phyloP scores from a whole-genome alignment of 75 land plant species.

The Sequoia sempervirens region DNA sequence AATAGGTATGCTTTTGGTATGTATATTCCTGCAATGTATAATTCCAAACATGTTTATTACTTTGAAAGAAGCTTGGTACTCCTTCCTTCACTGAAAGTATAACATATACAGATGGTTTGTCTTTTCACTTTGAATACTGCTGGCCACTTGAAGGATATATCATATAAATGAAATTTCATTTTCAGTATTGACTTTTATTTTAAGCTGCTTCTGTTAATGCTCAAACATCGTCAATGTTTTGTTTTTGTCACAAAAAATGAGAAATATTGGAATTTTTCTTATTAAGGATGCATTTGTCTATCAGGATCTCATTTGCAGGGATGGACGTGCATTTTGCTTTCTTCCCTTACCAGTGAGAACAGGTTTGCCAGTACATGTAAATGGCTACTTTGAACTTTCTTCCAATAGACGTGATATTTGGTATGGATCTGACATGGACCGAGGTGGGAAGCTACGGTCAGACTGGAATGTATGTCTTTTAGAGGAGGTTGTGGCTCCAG shows the following conservation, averaged over 20 bases:
- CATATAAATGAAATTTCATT: not conserved
- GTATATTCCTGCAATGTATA: not conserved
- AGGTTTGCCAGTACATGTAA: constrained; percentile 79
- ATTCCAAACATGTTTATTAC: not conserved
- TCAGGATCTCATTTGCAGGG: constrained; percentile 44
- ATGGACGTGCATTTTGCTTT: constrained; percentile 89
- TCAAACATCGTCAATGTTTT: not conserved
- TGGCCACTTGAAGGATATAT: not conserved
- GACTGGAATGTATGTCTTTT: constrained; percentile 81
- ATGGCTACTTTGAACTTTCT: constrained; percentile 93
- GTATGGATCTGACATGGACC: constrained; percentile 95
- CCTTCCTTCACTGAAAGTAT: not conserved
- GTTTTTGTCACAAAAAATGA: not conserved
- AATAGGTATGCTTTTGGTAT: not conserved
- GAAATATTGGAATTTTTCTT: not conserved
- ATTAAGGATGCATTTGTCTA: constrained; percentile 1
- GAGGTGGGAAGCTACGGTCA: constrained; percentile 88
- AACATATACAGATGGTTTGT: not conserved
- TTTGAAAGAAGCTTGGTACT: not conserved
- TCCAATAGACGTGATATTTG: constrained; percentile 95
- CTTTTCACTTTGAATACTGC: not conserved
- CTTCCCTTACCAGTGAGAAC: constrained; percentile 91
- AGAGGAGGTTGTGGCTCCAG: constrained; percentile 76
- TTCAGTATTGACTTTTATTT: not conserved
- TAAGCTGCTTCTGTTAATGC: not conserved